phyloP scores from a whole-genome alignment of 768 basidiomycete genomes.

The Russula sp. region DNA sequence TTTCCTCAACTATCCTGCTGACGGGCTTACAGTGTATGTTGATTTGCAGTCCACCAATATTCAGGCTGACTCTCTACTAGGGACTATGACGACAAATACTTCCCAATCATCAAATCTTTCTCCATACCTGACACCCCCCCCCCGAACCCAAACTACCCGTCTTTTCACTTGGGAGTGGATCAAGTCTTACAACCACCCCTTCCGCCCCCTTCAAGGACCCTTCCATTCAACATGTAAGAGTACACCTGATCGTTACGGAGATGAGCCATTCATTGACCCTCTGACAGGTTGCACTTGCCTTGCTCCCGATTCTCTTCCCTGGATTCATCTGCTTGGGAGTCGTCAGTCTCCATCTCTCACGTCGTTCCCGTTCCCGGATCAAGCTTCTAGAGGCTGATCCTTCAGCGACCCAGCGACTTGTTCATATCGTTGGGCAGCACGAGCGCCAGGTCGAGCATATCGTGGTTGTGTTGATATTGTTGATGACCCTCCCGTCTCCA shows the following conservation, averaged over 20 bases:
- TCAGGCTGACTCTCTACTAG: background rate
- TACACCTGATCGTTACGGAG: background rate
- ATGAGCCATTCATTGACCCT: background rate
- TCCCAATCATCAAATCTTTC: slow-evolving; percentile 28
- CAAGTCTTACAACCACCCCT: slow-evolving; percentile 22
- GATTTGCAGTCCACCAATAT: background rate
- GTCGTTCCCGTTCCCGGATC: slow-evolving; percentile 62
- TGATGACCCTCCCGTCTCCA: slow-evolving; percentile 37
- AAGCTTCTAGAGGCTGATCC: slow-evolving; percentile 54
- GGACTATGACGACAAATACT: slow-evolving; percentile 25
- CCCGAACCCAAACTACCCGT: slow-evolving; percentile 6
- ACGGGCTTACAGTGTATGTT: slow-evolving; percentile 61
- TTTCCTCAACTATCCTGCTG: slow-evolving; percentile 53
- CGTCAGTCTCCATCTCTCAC: slow-evolving; percentile 57
- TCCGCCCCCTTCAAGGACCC: slow-evolving; percentile 8
- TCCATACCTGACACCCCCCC: slow-evolving; percentile 18
- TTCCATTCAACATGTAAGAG: slow-evolving; percentile 76
- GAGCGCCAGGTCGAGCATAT: slow-evolving; percentile 61
- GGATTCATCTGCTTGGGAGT: slow-evolving; percentile 51
- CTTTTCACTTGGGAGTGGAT: slow-evolving; percentile 16
- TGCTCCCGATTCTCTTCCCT: slow-evolving; percentile 67
- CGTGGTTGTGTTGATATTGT: slow-evolving; percentile 60
- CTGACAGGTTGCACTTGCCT: slow-evolving; percentile 48
- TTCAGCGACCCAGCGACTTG: slow-evolving; percentile 49
- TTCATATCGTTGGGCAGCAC: slow-evolving; percentile 53